These are phyloP conservation scores for Eimeria tenella DNA, from an alignment of 169 alveolate genomes.

Conservation along the genomic window DNA sequence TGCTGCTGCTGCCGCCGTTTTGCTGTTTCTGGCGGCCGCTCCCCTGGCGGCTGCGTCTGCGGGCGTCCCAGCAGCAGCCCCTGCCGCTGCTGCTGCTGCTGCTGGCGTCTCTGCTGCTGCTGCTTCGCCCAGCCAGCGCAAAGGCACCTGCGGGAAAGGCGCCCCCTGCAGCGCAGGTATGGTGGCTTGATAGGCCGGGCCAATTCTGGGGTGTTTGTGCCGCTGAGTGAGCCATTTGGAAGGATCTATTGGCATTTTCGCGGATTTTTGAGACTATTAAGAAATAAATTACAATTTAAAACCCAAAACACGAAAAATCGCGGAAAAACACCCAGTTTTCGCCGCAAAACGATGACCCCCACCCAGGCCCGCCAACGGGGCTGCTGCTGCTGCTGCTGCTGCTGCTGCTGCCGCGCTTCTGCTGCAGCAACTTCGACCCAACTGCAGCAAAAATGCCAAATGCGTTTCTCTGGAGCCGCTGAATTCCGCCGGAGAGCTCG, in stretches of 20 bases:
- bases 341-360: too few species aligned
- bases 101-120: conserved; percentile 18
- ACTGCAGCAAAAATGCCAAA: too few species aligned
- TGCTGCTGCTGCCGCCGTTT: background rate
- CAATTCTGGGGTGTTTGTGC: conserved; percentile 60
- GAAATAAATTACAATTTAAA: too few species aligned
- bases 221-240: conserved; percentile 56
- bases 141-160: conserved; percentile 34
- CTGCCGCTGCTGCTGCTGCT: background rate
- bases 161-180: conserved; percentile 16
- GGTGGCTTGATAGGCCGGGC: conserved; percentile 63
- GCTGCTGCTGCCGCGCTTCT: too few species aligned
- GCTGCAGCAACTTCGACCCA: too few species aligned
- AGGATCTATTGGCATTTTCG: conserved; percentile 50
- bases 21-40: background rate
- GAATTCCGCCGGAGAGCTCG: too few species aligned
- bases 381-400: too few species aligned
- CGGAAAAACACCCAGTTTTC: too few species aligned
- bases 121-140: conserved; percentile 45
- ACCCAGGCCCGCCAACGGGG: too few species aligned
- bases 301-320: too few species aligned
- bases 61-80: background rate
- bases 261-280: background rate
- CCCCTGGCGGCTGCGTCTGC: background rate
- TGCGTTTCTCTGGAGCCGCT: too few species aligned